Evolutionary conservation across 371 early-diverging fungal species (phyloP).

Genomic region (Nematocida major): DNA sequence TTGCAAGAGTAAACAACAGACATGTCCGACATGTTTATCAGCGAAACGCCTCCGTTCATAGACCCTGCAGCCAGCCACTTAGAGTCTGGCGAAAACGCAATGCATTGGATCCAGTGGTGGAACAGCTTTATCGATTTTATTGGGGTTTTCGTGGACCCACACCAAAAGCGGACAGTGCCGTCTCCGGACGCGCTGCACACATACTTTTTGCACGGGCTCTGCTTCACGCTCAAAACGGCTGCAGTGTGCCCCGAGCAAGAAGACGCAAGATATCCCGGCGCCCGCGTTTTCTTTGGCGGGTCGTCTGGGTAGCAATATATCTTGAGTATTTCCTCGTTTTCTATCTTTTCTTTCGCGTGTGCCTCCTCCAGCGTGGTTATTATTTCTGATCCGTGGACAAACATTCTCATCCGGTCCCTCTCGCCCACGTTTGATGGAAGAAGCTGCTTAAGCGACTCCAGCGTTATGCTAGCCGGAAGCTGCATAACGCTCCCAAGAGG

Average conservation of each 20-base stretch:
- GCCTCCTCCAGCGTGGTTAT: constrained; percentile 23
- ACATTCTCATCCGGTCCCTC: constrained; percentile 22
- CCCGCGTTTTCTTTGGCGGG: constrained; percentile 36
- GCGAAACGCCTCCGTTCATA: constrained; percentile 76
- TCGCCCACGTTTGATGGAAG: constrained; percentile 9
- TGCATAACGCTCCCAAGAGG: constrained; percentile 25
- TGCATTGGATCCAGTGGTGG: constrained; percentile 75
- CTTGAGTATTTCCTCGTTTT: constrained; percentile 26
- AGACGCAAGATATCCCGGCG: constrained; percentile 48
- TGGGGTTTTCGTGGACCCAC: constrained; percentile 71
- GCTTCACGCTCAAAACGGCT: constrained; percentile 83
- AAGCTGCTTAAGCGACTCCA: constrained; percentile 19
- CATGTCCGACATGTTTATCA: constrained; percentile 65
- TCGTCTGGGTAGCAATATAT: constrained; percentile 54
- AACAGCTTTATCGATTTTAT: constrained; percentile 68
- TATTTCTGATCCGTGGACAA: constrained; percentile 39
- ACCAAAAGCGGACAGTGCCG: constrained; percentile 86
- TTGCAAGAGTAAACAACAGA: constrained; percentile 69
- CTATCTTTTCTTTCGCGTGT: neutral
- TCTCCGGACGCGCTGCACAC: constrained; percentile 82
- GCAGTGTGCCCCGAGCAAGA: constrained; percentile 72
- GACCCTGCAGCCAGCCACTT: constrained; percentile 76
- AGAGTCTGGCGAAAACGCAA: constrained; percentile 69
- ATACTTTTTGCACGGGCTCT: constrained; percentile 68
- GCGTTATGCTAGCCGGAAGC: constrained; percentile 22